These are phyloP conservation scores for Magnolia kwangsiensis DNA, from an alignment of 164 flowering plant genomes.

Conservation along the genomic window DNA sequence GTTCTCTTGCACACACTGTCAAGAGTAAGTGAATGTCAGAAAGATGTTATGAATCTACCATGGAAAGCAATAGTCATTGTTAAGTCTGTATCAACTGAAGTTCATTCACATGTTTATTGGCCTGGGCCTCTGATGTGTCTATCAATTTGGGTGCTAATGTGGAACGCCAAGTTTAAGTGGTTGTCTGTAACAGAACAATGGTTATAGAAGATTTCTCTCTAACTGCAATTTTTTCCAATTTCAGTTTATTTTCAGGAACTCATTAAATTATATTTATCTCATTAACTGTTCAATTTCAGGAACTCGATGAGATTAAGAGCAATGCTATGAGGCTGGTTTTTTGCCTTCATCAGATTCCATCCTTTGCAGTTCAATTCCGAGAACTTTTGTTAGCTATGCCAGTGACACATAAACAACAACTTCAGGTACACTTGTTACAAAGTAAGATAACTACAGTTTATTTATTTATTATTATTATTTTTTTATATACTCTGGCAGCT, in stretches of 20 bases:
- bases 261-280: background rate
- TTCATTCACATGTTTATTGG: constrained; percentile 25
- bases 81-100: constrained; percentile 42
- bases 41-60: constrained; percentile 53
- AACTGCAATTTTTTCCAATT: no score
- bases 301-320: constrained; percentile 52
- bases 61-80: constrained; percentile 62
- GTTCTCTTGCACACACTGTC: constrained; percentile 70
- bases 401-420: constrained; percentile 53
- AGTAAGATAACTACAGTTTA: background rate
- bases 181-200: no score
- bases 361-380: constrained; percentile 61
- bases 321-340: constrained; percentile 66
- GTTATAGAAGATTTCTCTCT: no score
- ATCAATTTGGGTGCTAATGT: no score
- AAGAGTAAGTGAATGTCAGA: constrained; percentile 48
- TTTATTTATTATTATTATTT: no score
- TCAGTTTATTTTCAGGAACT: no score
- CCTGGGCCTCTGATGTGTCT: no score
- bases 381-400: constrained; percentile 80
- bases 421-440: constrained; percentile 53
- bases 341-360: constrained; percentile 81
- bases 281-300: constrained; percentile 38
- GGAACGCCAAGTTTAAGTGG: no score
- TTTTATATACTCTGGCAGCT: background rate